Conservation (phyloP, 768 basidiomycete genomes). For the Pleurotus eryngii region DNA sequence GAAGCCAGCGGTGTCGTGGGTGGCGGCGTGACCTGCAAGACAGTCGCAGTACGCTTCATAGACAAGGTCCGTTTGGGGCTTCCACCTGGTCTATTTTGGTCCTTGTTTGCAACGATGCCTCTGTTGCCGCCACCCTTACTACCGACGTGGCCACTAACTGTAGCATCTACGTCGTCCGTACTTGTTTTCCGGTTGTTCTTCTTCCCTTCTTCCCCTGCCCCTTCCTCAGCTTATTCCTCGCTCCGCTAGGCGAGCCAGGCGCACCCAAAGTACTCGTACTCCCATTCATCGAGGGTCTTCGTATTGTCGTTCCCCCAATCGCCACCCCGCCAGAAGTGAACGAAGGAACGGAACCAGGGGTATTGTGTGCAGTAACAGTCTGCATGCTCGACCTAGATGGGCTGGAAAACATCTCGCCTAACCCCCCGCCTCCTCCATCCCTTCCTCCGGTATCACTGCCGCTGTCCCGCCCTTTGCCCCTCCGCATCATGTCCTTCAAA, state of each 20-base stretch:
- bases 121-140: conserved; percentile 13
- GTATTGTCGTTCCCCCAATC: conserved; percentile 13
- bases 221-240: conserved; percentile 7
- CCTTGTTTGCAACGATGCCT: neutral
- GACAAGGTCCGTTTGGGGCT: neutral
- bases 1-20: too few relatives aligned
- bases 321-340: too few relatives aligned
- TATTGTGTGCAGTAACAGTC: too few relatives aligned
- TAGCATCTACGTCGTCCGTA: conserved; percentile 11
- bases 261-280: neutral
- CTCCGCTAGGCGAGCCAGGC: neutral
- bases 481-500: conserved; percentile 12
- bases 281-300: conserved; percentile 8
- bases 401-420: too few relatives aligned
- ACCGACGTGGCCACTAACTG: conserved; percentile 12
- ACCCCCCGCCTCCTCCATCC: too few relatives aligned
- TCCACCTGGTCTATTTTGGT: too few relatives aligned
- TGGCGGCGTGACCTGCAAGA: too few relatives aligned
- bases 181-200: neutral
- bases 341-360: too few relatives aligned
- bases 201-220: neutral
- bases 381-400: too few relatives aligned
- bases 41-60: neutral
- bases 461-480: conserved; percentile 5
- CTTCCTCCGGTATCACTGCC: conserved; percentile 1